Base-by-base conservation (phyloP, 129 eudicot species). In the Deinandra increscens region DNA sequence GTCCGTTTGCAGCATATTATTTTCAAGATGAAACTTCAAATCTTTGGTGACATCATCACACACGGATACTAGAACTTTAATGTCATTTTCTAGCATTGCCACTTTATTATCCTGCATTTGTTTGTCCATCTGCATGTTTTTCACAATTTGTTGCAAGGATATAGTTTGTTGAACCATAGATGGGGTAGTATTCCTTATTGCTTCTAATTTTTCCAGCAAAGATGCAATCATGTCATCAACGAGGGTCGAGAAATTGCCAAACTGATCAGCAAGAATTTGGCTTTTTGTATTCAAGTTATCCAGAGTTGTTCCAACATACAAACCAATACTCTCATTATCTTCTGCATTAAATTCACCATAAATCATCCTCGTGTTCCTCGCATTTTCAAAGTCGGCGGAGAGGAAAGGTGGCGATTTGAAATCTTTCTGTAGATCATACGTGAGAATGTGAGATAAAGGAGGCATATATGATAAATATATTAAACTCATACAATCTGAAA, bases 141-240 rank as follows among this genome's bases (percentile, higher is more conserved):
- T 68, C 79, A 68, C 55, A 15, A 75, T 66, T 70, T 80, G 77
- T 80, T 86, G 78, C 83, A 91, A 46, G 31, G 74, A 63, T 68
- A 68, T 72, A 9, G 64, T 50, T 62, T 84, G 70, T 51, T 88
- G 81, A 66, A 64, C 73, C 68, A 78, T 29, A 45, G 60, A 61
- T 56, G 75, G 66, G 51, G 81, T 22, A 65, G 61, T 53, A 73
- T 81, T 79, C 63, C 74, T 86, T 68, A 80, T 73, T 41, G 77
- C 73, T 44, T 39, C 75, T 39, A 87, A 60, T 55, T 86, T 84
- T 72, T 54, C 48, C 62, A 81, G 42, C 51, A 89, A 66, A 64
- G 83, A 80, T 37, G 78, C 82, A 68, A 83, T 82, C 22, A 83
- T 75, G 63, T 80, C 83, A 73, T 89, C 91, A 83, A 89, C 22